Base-by-base conservation (phyloP, 306 rosid species). In the Bauhinia variegata region DNA sequence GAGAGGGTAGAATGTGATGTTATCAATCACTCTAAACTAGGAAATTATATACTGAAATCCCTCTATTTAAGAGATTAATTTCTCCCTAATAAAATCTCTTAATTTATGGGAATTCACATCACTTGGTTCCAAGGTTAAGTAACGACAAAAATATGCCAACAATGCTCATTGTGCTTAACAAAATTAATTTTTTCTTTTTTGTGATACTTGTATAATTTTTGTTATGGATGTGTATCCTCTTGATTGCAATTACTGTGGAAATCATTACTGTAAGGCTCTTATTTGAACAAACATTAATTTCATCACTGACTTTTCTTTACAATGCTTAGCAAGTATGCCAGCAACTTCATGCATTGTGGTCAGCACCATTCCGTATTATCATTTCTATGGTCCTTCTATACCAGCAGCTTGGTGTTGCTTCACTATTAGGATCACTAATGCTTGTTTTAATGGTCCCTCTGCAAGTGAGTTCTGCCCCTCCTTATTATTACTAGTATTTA, bases 361-460 rank as follows among this genome's bases (percentile, higher is more conserved):
- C 98, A 14, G 78, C 96, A 19, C 98, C 98, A 30, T 87, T 92
- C 57, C 92, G 95, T 73, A 92, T 89, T 60, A 70, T 39, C 39
- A 50, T 85, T 49, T 76, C 96, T 33, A 75, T 87, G 92, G 78
- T 81, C 81, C 98, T 92, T 54, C 77, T 92, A 10, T 92, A 87
- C 85, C 96, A 89, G 80, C 98, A 92, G 74, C 80, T 92, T 49
- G 98, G 98, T 42, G 88, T 89, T 72, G 92, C 98, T 69, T 84
- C 98, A 16, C 86, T 92, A 69, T 5, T 83, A 56, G 98, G 98
- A 71, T 65, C 89, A 12, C 46, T 89, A 28, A 47, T 86, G 76
- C 83, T 91, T 41, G 78, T 81, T 80, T 86, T 86, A 69, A 78
- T 77, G 56, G 39, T 91, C 60, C 97, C 97, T 10, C 52, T 86